A percentile compares a stretch with the other conserved stretches of the same genome.
Conservation (phyloP, 345 rosid species). For the Rhodamnia rubescens region DNA sequence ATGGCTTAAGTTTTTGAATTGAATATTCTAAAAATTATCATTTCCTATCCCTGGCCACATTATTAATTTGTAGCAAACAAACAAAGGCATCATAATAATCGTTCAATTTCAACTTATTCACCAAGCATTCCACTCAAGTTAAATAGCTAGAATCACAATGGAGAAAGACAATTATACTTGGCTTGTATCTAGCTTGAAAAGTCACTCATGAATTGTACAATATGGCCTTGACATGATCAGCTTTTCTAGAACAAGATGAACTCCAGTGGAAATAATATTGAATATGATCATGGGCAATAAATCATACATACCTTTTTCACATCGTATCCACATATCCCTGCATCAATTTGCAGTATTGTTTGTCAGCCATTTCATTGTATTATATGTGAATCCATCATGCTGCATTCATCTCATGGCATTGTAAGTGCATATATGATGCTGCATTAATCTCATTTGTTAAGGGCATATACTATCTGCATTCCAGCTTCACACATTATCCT, state of each 20-base stretch:
- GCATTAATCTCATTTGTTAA: not conserved
- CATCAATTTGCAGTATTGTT: not conserved
- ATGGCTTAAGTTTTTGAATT: not conserved
- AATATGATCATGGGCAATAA: not conserved
- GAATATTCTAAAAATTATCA: not conserved
- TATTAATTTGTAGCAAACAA: not conserved
- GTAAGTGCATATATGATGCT: not conserved
- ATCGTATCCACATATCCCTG: conserved; percentile 7
- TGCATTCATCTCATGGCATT: not conserved
- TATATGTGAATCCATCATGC: not conserved
- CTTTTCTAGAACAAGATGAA: not conserved
- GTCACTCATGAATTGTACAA: not conserved
- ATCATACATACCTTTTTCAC: not conserved
- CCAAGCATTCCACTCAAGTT: not conserved
- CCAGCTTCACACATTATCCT: not conserved
- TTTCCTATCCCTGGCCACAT: not conserved
- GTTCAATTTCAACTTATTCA: not conserved
- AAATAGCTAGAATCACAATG: not conserved
- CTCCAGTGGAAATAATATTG: not conserved
- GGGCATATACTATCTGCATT: not conserved
- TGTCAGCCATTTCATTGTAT: not conserved
- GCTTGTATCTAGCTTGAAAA: not conserved
- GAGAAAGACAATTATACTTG: not conserved
- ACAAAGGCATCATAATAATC: not conserved
- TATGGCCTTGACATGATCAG: not conserved